These are phyloP conservation scores for Chrysanthemum seticuspe DNA, from an alignment of 129 eudicot genomes.

Conservation along the genomic window DNA sequence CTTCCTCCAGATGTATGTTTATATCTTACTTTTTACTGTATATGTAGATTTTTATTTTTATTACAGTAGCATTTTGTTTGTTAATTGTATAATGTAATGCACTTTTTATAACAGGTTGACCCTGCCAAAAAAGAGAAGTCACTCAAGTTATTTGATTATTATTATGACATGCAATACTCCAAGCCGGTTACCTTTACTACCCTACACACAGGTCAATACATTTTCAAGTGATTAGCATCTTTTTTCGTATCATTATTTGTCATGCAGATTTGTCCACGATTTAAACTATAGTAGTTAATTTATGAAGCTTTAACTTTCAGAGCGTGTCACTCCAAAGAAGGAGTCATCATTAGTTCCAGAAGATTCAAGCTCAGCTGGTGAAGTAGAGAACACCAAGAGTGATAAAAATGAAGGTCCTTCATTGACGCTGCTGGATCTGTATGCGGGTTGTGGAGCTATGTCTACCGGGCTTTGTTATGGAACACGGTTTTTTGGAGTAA, in stretches of 20 bases:
- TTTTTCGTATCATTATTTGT: neutral
- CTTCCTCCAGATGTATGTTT: constrained; percentile 40
- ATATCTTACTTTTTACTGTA: neutral
- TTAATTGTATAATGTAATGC: neutral
- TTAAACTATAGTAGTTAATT: neutral
- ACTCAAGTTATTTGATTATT: constrained; percentile 29
- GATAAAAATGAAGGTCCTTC: constrained; percentile 10
- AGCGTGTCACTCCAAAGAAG: constrained; percentile 4
- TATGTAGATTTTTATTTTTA: neutral
- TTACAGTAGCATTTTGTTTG: neutral
- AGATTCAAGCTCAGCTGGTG: constrained; percentile 26
- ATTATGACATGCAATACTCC: constrained; percentile 55
- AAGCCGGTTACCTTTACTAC: constrained; percentile 47
- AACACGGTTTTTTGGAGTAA: constrained; percentile 37
- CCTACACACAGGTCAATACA: constrained; percentile 33
- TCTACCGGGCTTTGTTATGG: constrained; percentile 62
- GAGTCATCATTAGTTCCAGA: constrained; percentile 35
- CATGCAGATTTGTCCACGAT: neutral
- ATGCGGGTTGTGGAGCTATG: constrained; percentile 69
- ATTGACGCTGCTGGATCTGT: constrained; percentile 43
- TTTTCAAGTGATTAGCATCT: neutral
- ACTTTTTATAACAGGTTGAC: constrained; percentile 36
- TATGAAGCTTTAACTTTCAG: constrained; percentile 18
- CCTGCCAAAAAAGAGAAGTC: constrained; percentile 31
- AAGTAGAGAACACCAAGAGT: neutral